These are phyloP conservation scores for Rhodotorula kratochvilovae DNA, from an alignment of 768 basidiomycete genomes.

Conservation along the genomic window DNA sequence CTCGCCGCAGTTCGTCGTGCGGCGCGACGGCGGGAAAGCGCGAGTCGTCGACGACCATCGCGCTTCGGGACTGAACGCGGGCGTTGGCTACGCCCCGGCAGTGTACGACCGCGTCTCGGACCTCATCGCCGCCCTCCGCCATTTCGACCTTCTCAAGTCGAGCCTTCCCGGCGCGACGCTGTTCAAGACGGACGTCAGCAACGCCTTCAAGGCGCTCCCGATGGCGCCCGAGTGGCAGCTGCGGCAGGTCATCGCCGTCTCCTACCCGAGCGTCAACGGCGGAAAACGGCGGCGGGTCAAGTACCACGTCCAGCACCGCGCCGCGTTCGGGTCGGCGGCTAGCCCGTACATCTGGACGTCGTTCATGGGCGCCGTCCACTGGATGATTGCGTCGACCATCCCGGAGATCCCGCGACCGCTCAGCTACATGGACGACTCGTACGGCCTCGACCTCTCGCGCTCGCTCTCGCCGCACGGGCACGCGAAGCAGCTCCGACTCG, in stretches of 20 bases:
- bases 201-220: conserved; percentile 1
- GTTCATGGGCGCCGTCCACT: neutral
- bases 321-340: neutral
- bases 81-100: neutral
- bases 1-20: neutral
- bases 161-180: neutral
- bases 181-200: neutral
- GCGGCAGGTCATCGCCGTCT: neutral
- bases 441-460: neutral
- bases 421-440: conserved; percentile 2
- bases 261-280: neutral
- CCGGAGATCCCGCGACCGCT: neutral
- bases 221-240: conserved; percentile 2
- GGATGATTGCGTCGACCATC: too few relatives aligned
- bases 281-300: too few relatives aligned
- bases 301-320: neutral
- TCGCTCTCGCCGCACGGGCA: fast-evolving
- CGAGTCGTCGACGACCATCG: neutral
- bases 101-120: neutral
- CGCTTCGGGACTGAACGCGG: neutral
- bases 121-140: neutral
- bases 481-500: neutral
- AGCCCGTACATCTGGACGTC: neutral
- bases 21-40: neutral
- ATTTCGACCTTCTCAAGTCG: neutral